Percentiles rank a stretch among this genome's conserved stretches.
Conservation (phyloP, 202 grass and related monocot genomes). For the Elaeis oleifera region DNA sequence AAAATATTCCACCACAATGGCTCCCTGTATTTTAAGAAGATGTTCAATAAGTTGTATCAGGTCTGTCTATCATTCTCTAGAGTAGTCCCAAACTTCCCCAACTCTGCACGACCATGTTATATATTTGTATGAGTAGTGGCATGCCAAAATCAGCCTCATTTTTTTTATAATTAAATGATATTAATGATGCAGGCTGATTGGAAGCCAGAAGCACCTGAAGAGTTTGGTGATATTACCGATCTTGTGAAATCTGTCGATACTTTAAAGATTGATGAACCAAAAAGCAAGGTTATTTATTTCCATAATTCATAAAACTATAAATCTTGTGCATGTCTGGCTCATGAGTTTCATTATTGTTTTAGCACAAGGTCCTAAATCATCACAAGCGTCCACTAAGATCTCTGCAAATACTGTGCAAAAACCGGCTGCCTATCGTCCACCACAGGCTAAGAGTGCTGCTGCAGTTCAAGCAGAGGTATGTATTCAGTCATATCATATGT, state of each 20-base stretch:
- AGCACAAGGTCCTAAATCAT: constrained; percentile 62
- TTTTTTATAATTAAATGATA: constrained; percentile 7
- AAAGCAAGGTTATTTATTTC: constrained; percentile 59
- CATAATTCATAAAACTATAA: constrained; percentile 21
- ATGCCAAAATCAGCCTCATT: neutral
- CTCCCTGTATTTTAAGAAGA: constrained; percentile 79
- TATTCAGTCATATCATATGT: neutral
- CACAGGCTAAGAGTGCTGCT: constrained; percentile 63
- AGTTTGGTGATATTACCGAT: constrained; percentile 66
- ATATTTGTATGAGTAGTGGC: constrained; percentile 5
- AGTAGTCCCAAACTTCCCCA: neutral
- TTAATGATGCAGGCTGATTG: constrained; percentile 63
- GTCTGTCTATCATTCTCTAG: constrained; percentile 21
- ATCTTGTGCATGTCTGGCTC: neutral
- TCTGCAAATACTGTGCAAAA: constrained; percentile 36
- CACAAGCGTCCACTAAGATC: constrained; percentile 50
- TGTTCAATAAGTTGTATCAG: constrained; percentile 91
- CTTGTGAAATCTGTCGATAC: constrained; percentile 49
- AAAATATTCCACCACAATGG: constrained; percentile 87
- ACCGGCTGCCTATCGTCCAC: constrained; percentile 72
- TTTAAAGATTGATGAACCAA: constrained; percentile 75
- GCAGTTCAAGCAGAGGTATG: constrained; percentile 72
- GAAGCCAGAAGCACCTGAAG: constrained; percentile 82
- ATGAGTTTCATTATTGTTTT: constrained; percentile 31
- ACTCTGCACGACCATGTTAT: neutral